Base-by-base conservation (phyloP, 1,284 basidiomycete genomes). In the Sporisorium exsertum region DNA sequence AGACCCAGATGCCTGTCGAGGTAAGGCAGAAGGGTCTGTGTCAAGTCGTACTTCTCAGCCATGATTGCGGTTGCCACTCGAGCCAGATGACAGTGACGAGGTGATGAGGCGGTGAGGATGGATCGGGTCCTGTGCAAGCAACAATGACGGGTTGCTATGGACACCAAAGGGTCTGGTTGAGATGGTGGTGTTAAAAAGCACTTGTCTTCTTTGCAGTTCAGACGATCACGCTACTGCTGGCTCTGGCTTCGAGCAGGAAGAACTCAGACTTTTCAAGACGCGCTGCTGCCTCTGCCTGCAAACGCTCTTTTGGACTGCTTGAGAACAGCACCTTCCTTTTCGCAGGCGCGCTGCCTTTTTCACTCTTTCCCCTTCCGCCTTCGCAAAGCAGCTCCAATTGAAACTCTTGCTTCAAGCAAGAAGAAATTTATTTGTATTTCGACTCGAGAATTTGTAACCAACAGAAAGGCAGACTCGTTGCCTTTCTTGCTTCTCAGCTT, bases 1-100 rank as follows among this genome's bases (percentile, higher is more conserved):
- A 97, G 92, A 51, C 93, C 92, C 52, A 99, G 89, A 88, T 99
- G 96, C 64, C 95, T 91, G 87, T 98, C 96, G 77, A 97, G 89
- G 87, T 94, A 93, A 12, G 94, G 92, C 74, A 98, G 76, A 24
- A 86, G 67, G 65, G 78, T 82, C 60, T 77, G 67, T 32, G 86
- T 94, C 68, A 97, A 90, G 72, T 93, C 95, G 87, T 93, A 91
- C 64, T 78, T 74, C 27, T 78, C 81, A 40, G 84, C 68, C 82
- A 85, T 85, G 72, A 24, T 77, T 64, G 63, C 55, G 27, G 45
- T 10, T 35, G 46, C 12, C 16, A 51, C 33, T 59, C 56, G 50
- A 42, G 46, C n/a, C 45, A 37, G 59, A 45, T 32, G 40, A 32
- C 4, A 27, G 37, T 37, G 33, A 9, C 35, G n/a, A n/a, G 26